These are phyloP conservation scores for Fraxinus americana DNA, from an alignment of 257 asterid species.

Conservation along the genomic window DNA sequence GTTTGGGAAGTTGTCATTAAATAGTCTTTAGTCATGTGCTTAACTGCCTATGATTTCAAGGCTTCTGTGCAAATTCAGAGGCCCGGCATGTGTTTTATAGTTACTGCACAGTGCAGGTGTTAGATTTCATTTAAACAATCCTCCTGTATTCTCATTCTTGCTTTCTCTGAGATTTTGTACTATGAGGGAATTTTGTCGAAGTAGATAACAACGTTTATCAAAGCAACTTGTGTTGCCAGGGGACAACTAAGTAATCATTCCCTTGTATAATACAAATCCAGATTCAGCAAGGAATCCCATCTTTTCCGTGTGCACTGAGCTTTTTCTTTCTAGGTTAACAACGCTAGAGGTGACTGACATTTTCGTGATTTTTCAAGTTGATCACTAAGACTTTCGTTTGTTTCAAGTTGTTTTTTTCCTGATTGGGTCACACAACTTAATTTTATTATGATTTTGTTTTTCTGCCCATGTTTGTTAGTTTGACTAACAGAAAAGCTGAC, in stretches of 20 bases:
- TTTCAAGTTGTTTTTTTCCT: neutral
- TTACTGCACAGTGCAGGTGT: slow-evolving; percentile 2
- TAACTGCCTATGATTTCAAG: slow-evolving; percentile 5
- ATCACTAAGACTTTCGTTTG: neutral
- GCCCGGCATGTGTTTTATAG: neutral
- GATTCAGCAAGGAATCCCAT: neutral
- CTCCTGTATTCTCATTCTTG: neutral
- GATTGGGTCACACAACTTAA: neutral
- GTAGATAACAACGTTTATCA: neutral
- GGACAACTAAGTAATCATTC: neutral
- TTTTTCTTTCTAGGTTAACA: neutral
- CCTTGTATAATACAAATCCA: neutral
- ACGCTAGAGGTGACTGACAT: neutral
- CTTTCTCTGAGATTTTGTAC: neutral
- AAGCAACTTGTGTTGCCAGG: neutral
- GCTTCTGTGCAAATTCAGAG: slow-evolving; percentile 2
- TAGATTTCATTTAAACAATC: neutral
- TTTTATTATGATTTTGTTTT: neutral
- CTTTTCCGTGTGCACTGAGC: neutral
- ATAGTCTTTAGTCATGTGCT: slow-evolving; percentile 15
- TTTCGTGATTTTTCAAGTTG: neutral
- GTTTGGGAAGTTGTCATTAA: slow-evolving; percentile 9
- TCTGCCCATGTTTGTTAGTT: neutral
- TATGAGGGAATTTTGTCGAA: neutral
- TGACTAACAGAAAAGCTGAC: neutral